Evolutionary conservation across 2,329 filamentous ascomycete genomes (phyloP).

Genomic region (Tolypocladium pustulatum): DNA sequence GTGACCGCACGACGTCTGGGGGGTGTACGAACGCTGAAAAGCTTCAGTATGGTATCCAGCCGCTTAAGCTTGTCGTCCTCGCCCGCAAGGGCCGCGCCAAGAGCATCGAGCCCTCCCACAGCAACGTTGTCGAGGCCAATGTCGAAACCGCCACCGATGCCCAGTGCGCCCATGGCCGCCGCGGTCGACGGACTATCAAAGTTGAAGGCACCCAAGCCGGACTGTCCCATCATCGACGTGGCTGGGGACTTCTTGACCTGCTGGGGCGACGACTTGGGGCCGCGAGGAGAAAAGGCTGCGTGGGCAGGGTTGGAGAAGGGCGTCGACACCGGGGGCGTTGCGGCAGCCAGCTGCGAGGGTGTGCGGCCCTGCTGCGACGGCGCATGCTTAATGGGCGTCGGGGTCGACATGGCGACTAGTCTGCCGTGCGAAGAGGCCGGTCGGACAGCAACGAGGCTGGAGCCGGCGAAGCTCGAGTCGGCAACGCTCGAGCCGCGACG

Average conservation of each 20-base stretch:
- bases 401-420: constrained; percentile 31
- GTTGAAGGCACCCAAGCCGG: constrained; percentile 35
- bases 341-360: constrained; percentile 41
- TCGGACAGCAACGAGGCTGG: constrained; percentile 1
- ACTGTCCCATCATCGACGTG: constrained; percentile 38
- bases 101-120: constrained; percentile 33
- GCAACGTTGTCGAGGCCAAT: constrained; percentile 41
- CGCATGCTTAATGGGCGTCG: constrained; percentile 37
- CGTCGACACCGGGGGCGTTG: constrained; percentile 56
- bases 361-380: constrained; percentile 31
- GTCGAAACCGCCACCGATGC: constrained; percentile 39
- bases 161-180: constrained; percentile 47
- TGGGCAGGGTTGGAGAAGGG: constrained; percentile 50
- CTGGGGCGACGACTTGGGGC: constrained; percentile 50
- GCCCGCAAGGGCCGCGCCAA: constrained; percentile 26
- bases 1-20: background rate
- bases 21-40: constrained; percentile 32
- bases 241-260: constrained; percentile 55
- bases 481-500: constrained; percentile 1
- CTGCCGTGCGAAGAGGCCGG: background rate
- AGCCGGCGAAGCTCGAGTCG: background rate
- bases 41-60: constrained; percentile 39
- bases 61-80: constrained; percentile 46
- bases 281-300: constrained; percentile 49
- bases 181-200: constrained; percentile 57